These are phyloP conservation scores for Colletotrichum sp. DNA, from an alignment of 2,329 filamentous ascomycete genomes.

Conservation along the genomic window DNA sequence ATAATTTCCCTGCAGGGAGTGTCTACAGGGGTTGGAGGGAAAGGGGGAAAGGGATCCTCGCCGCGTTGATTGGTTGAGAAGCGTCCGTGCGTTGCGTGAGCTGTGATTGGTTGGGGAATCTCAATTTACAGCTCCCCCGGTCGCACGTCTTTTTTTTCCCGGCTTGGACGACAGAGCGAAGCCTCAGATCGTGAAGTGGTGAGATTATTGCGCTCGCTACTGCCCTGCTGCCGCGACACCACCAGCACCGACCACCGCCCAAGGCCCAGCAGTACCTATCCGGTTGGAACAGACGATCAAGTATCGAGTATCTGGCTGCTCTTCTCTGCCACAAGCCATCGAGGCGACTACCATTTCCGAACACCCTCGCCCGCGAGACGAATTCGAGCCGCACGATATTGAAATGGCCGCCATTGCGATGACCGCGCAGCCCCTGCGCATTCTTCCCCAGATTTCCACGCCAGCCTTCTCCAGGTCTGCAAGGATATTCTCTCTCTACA, in stretches of 20 bases:
- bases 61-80: constrained; percentile 9
- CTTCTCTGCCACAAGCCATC: neutral
- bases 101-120: constrained; percentile 21
- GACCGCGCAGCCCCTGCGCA: constrained; percentile 18
- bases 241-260: neutral
- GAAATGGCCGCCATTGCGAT: constrained; percentile 47
- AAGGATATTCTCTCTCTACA: constrained; percentile 47
- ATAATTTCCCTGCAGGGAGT: constrained; percentile 52
- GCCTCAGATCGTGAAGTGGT: neutral
- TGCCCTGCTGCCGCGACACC: neutral
- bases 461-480: constrained; percentile 43
- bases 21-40: constrained; percentile 45
- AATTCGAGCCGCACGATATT: constrained; percentile 17
- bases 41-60: constrained; percentile 36
- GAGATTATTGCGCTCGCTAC: neutral
- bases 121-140: constrained; percentile 14
- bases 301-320: too few species aligned
- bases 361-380: neutral
- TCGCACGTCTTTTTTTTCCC: constrained; percentile 12
- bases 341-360: neutral
- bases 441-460: constrained; percentile 56
- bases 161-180: neutral
- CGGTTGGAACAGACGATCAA: neutral
- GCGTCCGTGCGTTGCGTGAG: constrained; percentile 7
- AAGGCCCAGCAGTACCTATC: neutral